Percentiles rank a stretch among this genome's conserved stretches.
phyloP scores from a whole-genome alignment of 768 basidiomycete species.

The Tulasnella sp. region DNA sequence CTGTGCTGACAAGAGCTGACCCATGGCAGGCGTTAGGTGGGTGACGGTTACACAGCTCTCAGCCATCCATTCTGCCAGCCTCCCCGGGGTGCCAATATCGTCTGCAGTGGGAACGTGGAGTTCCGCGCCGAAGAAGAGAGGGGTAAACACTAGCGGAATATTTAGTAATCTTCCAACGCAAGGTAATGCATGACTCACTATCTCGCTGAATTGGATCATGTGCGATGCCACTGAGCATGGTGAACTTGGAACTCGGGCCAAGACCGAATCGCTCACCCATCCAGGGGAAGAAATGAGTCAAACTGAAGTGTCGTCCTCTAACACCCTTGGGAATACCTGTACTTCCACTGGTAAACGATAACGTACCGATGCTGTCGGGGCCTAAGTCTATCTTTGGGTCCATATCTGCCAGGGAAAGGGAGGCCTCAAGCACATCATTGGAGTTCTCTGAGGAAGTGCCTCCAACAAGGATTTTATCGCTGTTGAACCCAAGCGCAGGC shows the following conservation, averaged over 20 bases:
- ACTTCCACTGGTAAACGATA: constrained; percentile 94
- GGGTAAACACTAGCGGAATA: constrained; percentile 71
- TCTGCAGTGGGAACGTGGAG: constrained; percentile 93
- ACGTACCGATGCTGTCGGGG: constrained; percentile 88
- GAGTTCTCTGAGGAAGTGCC: constrained; percentile 34
- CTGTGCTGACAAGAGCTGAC: constrained; percentile 88
- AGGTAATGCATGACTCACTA: constrained; percentile 45
- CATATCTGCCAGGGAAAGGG: constrained; percentile 40
- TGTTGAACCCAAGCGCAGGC: constrained; percentile 67
- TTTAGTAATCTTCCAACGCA: not conserved
- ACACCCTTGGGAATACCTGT: constrained; percentile 99
- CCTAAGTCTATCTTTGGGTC: constrained; percentile 78
- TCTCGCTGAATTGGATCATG: constrained; percentile 99
- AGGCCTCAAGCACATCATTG: constrained; percentile 45
- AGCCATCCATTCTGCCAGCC: constrained; percentile 98
- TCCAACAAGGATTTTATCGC: constrained; percentile 51
- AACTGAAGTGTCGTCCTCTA: constrained; percentile 80
- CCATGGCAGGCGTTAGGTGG: constrained; percentile 97
- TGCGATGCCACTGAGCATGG: constrained; percentile 97
- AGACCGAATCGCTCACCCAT: constrained; percentile 84
- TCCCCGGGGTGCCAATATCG: constrained; percentile 92
- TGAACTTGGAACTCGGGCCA: constrained; percentile 65
- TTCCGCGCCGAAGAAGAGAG: constrained; percentile 90
- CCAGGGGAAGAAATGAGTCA: constrained; percentile 99
- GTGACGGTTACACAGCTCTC: constrained; percentile 84